A percentile compares a stretch with the other conserved stretches of the same genome.
Conservation (phyloP, 768 basidiomycete genomes). For the Tubosaeta brunneosetosa region DNA sequence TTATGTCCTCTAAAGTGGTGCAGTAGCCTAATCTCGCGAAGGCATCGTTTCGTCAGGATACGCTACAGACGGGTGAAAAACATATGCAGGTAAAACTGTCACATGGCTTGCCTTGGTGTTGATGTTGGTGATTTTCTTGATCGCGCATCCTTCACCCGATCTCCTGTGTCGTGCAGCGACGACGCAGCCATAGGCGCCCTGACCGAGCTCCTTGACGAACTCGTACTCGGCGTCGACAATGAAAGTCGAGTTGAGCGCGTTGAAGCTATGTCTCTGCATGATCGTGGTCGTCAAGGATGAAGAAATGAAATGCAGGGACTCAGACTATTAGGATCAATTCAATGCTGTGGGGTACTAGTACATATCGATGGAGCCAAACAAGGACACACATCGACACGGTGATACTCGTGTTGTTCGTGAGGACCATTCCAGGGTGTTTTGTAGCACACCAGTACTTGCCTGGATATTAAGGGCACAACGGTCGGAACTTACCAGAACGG, state of each 20-base stretch:
- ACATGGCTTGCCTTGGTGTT: constrained; percentile 66
- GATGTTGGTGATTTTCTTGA: constrained; percentile 95
- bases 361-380: constrained; percentile 33
- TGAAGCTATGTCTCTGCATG: constrained; percentile 77
- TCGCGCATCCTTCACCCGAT: constrained; percentile 86
- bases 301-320: not conserved
- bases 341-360: constrained; percentile 6
- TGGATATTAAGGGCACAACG: not conserved
- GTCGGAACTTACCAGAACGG: constrained; percentile 9
- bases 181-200: constrained; percentile 93
- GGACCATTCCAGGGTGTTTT: constrained; percentile 2
- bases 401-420: constrained; percentile 1
- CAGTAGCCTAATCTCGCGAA: constrained; percentile 91
- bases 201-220: constrained; percentile 95
- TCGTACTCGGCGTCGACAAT: constrained; percentile 86
- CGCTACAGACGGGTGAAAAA: constrained; percentile 43
- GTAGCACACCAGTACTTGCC: not conserved
- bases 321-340: not conserved
- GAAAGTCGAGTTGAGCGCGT: constrained; percentile 80
- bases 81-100: not conserved
- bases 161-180: constrained; percentile 79
- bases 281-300: constrained; percentile 15
- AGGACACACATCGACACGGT: constrained; percentile 17
- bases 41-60: constrained; percentile 93
- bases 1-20: constrained; percentile 99